A percentile compares a stretch with the other conserved stretches of the same genome.
phyloP scores from a whole-genome alignment of 768 basidiomycete species.

The Leccinum incarnatum region DNA sequence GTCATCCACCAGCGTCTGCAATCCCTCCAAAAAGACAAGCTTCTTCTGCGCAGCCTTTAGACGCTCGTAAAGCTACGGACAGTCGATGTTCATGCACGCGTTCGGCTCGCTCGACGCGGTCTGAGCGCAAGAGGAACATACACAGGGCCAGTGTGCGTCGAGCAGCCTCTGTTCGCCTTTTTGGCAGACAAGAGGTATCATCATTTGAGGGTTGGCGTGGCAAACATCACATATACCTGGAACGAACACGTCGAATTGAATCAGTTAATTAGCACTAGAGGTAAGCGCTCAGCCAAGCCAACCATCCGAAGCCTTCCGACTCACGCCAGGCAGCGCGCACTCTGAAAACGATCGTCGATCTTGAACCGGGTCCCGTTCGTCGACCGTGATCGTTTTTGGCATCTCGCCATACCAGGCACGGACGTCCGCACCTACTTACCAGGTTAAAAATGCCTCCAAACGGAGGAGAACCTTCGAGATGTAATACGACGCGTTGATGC shows the following conservation, averaged over 20 bases:
- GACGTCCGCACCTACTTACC: conserved; percentile 74
- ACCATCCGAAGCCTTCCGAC: conserved; percentile 53
- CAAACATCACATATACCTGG: conserved; percentile 36
- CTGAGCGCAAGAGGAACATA: conserved; percentile 71
- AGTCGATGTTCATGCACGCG: conserved; percentile 81
- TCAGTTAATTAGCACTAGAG: too few relatives aligned
- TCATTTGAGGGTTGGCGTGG: conserved; percentile 45
- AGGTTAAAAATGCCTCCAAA: conserved; percentile 89
- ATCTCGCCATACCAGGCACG: conserved; percentile 84
- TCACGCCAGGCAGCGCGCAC: conserved; percentile 71
- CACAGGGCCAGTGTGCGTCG: conserved; percentile 46
- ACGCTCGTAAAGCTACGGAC: conserved; percentile 76
- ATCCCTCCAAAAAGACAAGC: conserved; percentile 25
- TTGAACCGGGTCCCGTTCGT: conserved; percentile 42
- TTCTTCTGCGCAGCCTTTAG: conserved; percentile 50
- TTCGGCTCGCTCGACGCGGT: conserved; percentile 56
- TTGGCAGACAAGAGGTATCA: conserved; percentile 54
- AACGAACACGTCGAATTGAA: too few relatives aligned
- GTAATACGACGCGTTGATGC: conserved; percentile 85
- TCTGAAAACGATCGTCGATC: conserved; percentile 76
- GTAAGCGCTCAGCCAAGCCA: background rate
- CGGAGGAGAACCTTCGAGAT: conserved; percentile 84
- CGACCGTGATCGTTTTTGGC: conserved; percentile 54
- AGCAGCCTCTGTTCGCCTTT: conserved; percentile 52
- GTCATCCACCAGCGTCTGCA: conserved; percentile 32